Evolutionary conservation across 345 rosid genomes (phyloP).

Genomic region (Melaleuca alternifolia): DNA sequence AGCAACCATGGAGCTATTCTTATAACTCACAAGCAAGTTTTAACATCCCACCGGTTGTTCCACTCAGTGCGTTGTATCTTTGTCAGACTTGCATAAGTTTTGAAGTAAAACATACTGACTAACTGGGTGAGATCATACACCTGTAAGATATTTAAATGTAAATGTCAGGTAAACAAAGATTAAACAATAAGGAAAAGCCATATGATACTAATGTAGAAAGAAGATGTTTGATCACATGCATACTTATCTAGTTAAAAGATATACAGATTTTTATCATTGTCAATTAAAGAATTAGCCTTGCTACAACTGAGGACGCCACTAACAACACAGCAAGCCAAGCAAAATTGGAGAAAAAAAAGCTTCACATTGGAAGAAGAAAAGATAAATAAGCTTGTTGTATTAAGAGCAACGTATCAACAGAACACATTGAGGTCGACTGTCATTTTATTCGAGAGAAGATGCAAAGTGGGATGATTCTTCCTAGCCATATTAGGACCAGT

Average conservation of each 20-base stretch:
- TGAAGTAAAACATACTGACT: constrained; percentile 49
- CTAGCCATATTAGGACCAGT: no score
- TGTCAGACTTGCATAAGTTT: constrained; percentile 45
- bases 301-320: background rate
- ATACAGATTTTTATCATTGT: background rate
- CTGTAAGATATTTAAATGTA: constrained; percentile 19
- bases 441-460: no score
- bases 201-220: background rate
- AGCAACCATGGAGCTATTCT: background rate
- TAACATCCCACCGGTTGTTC: constrained; percentile 90
- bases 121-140: constrained; percentile 55
- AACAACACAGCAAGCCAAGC: background rate
- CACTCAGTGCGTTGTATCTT: constrained; percentile 63
- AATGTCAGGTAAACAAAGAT: background rate
- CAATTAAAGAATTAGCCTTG: background rate
- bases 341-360: background rate
- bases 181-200: background rate
- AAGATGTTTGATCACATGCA: background rate
- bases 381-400: no score
- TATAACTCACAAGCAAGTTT: background rate
- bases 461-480: no score
- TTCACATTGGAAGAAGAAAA: background rate
- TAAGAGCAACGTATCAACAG: no score
- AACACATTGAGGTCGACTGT: no score
- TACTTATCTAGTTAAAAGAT: background rate